Percentiles rank a stretch among this genome's conserved stretches.
Conservation (phyloP, 345 rosid genomes). For the Syzygium oleosum region DNA sequence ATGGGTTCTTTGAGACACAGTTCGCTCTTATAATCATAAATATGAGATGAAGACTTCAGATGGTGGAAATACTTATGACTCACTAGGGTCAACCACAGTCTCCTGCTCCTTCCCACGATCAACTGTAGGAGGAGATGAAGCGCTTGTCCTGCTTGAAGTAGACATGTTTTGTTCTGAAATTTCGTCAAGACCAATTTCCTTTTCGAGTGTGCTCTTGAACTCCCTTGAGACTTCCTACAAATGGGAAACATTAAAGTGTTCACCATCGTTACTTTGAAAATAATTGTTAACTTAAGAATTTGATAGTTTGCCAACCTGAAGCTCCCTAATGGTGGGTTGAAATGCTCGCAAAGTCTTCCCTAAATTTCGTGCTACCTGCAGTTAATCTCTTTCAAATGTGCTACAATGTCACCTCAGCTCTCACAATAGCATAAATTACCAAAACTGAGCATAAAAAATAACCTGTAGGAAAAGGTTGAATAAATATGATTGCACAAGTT, state of each 20-base stretch:
- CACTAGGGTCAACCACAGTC: conserved; percentile 39
- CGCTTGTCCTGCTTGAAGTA: conserved; percentile 28
- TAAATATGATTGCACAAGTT: background rate
- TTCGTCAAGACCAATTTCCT: conserved; percentile 83
- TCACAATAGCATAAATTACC: background rate
- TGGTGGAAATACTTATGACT: conserved; percentile 15
- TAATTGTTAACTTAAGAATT: background rate
- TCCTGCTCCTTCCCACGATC: conserved; percentile 25
- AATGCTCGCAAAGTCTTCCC: conserved; percentile 88
- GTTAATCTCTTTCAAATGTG: background rate
- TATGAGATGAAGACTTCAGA: background rate
- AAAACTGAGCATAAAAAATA: background rate
- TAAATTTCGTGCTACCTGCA: conserved; percentile 79
- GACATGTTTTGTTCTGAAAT: conserved; percentile 28
- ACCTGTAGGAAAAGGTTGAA: background rate
- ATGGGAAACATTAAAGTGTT: background rate
- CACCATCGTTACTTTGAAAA: background rate
- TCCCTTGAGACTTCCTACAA: conserved; percentile 91
- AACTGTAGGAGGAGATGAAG: conserved; percentile 30
- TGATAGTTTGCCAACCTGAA: conserved; percentile 44
- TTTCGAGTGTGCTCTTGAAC: conserved; percentile 88
- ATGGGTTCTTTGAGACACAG: background rate
- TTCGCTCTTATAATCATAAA: background rate
- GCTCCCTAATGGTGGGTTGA: conserved; percentile 94
- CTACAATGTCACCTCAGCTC: background rate